Conservation (phyloP, 139 green algal genomes). For the Protoeuglena noctilucae region DNA sequence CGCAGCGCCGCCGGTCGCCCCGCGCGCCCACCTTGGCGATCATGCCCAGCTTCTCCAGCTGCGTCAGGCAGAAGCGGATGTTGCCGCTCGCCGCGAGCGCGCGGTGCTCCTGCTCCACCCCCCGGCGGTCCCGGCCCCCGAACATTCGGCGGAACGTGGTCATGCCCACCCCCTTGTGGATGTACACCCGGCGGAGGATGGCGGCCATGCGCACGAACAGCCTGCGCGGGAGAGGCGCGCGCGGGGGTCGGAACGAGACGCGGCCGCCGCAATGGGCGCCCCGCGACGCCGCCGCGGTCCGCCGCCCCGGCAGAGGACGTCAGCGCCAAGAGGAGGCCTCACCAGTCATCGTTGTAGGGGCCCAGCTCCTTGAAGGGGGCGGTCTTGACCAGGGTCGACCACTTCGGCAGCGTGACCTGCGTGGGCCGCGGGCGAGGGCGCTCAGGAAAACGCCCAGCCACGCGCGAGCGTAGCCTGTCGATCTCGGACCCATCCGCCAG, state of each 20-base stretch:
- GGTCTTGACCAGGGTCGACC: not conserved
- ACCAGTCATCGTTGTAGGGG: not conserved
- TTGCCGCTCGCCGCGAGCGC: not conserved
- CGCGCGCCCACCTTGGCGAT: not conserved
- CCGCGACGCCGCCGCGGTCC: too few species aligned
- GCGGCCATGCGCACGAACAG: conserved; percentile 6
- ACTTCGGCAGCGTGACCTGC: not conserved
- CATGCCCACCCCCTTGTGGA: conserved; percentile 8
- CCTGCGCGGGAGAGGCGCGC: too few species aligned
- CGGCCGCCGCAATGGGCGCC: too few species aligned
- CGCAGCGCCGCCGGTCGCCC: too few species aligned
- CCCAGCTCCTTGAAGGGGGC: not conserved
- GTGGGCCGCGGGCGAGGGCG: too few species aligned
- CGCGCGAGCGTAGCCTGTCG: too few species aligned
- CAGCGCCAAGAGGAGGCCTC: too few species aligned
- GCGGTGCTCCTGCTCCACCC: not conserved
- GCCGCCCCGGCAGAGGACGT: too few species aligned
- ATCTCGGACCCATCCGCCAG: too few species aligned
- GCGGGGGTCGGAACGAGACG: too few species aligned
- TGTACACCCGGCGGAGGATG: conserved; percentile 5
- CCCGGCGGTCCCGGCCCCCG: not conserved
- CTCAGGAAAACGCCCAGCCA: too few species aligned
- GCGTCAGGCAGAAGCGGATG: conserved; percentile 3
- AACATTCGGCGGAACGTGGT: conserved; percentile 6
- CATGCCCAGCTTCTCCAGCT: not conserved